These are phyloP conservation scores for Camellia lanceoleosa DNA, from an alignment of 148 eudicot genomes.

Conservation along the genomic window DNA sequence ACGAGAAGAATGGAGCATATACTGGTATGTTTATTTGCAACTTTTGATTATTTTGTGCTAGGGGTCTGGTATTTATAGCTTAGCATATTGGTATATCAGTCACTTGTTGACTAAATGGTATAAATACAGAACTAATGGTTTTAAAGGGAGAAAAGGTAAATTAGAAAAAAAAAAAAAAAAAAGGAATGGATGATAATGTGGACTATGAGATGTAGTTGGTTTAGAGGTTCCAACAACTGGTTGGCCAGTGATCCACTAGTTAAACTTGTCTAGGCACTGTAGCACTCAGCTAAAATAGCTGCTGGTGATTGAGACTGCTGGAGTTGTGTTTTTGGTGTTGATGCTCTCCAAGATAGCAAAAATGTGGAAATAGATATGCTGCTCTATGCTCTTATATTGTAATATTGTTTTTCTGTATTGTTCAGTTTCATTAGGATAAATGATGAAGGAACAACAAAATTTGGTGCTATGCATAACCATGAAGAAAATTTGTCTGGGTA, in stretches of 20 bases:
- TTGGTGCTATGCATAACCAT: background rate
- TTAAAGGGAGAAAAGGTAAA: background rate
- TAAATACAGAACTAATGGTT: background rate
- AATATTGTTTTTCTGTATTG: background rate
- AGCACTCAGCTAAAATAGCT: too few relatives aligned
- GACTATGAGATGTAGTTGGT: background rate
- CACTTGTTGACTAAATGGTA: background rate
- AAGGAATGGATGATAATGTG: background rate
- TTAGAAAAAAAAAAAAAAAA: background rate
- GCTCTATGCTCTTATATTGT: background rate
- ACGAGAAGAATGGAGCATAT: slow-evolving; percentile 80
- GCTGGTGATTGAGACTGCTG: too few relatives aligned
- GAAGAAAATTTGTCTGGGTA: background rate
- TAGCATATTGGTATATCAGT: background rate
- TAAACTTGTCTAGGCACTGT: too few relatives aligned
- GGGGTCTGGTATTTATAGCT: background rate
- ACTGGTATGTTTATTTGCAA: slow-evolving; percentile 47
- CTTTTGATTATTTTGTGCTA: background rate
- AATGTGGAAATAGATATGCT: too few relatives aligned
- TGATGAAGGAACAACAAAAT: background rate
- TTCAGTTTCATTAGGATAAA: background rate
- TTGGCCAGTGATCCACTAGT: background rate
- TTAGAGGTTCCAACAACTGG: too few relatives aligned
- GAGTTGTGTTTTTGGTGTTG: too few relatives aligned
- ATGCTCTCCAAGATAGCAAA: too few relatives aligned